phyloP scores from a whole-genome alignment of 2,329 filamentous ascomycete genomes.

The Exophiala oligosperma region DNA sequence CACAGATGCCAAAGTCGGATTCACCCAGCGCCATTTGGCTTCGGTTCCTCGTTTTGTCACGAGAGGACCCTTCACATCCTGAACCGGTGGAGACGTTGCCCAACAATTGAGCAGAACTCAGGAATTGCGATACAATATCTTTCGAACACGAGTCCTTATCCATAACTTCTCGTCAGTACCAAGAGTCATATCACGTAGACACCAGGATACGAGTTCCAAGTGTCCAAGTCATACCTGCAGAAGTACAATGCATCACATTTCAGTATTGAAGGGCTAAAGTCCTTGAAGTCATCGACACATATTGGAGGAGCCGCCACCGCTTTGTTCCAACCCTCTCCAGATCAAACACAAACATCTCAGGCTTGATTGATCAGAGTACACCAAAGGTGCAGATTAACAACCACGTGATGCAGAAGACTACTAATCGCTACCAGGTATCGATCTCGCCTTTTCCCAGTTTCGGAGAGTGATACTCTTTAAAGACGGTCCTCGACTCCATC shows the following conservation, averaged over 20 bases:
- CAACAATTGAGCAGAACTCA: neutral
- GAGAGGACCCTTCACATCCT: neutral
- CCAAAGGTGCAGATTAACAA: no score
- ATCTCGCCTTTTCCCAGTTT: no score
- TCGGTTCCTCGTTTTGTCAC: neutral
- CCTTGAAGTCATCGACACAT: neutral
- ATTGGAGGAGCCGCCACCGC: neutral
- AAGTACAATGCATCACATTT: constrained; percentile 10
- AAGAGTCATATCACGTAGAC: neutral
- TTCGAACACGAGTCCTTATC: neutral
- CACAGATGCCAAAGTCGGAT: neutral
- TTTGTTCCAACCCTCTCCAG: neutral
- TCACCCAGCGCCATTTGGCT: neutral
- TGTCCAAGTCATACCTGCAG: constrained; percentile 6
- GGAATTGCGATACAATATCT: neutral
- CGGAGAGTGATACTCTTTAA: neutral
- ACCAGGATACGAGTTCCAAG: neutral
- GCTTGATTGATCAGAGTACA: no score
- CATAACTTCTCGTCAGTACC: neutral
- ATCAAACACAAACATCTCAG: neutral
- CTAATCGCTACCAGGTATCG: no score
- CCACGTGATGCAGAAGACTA: no score
- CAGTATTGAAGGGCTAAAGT: neutral
- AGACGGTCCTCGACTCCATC: neutral
- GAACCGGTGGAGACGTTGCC: neutral